phyloP scores from a whole-genome alignment of 2,329 filamentous ascomycete genomes.

The Fusarium albosuccineum region DNA sequence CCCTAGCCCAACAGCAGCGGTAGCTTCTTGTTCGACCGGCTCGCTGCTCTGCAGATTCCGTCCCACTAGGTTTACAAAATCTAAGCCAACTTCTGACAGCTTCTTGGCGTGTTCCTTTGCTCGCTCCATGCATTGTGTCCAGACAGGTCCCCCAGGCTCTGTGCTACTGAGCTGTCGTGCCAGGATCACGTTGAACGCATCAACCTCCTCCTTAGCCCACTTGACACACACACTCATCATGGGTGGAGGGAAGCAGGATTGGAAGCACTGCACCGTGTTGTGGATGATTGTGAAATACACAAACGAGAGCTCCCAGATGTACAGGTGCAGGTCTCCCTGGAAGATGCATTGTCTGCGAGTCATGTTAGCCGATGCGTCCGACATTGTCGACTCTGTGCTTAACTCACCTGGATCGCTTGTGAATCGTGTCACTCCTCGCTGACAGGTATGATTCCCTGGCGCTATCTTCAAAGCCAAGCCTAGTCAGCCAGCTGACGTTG shows the following conservation, averaged over 20 bases:
- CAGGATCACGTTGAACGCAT: conserved; percentile 88
- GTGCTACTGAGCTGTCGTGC: conserved; percentile 89
- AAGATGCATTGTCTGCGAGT: conserved; percentile 87
- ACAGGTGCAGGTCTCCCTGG: conserved; percentile 90
- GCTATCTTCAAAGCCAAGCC: conserved; percentile 90
- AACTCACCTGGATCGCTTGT: conserved; percentile 80
- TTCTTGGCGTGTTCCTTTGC: conserved; percentile 85
- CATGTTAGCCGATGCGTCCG: conserved; percentile 21
- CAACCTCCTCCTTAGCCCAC: conserved; percentile 97
- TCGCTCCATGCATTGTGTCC: conserved; percentile 85
- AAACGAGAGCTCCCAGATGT: conserved; percentile 95
- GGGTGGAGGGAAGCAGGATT: conserved; percentile 84
- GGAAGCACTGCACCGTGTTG: conserved; percentile 92
- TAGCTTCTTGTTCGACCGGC: conserved; percentile 30
- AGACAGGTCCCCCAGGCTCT: conserved; percentile 79
- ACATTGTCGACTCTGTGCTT: neutral
- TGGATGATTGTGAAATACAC: conserved; percentile 95
- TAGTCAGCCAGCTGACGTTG: conserved; percentile 85
- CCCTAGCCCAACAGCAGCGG: conserved; percentile 49
- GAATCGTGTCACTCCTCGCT: conserved; percentile 82
- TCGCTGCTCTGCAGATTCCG: conserved; percentile 59
- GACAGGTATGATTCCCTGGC: conserved; percentile 89
- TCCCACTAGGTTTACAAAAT: conserved; percentile 87
- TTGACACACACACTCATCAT: conserved; percentile 97
- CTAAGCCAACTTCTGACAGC: conserved; percentile 86